Evolutionary conservation across 352 stramenopile species (phyloP).

Genomic region (Globisporangium barbulae): DNA sequence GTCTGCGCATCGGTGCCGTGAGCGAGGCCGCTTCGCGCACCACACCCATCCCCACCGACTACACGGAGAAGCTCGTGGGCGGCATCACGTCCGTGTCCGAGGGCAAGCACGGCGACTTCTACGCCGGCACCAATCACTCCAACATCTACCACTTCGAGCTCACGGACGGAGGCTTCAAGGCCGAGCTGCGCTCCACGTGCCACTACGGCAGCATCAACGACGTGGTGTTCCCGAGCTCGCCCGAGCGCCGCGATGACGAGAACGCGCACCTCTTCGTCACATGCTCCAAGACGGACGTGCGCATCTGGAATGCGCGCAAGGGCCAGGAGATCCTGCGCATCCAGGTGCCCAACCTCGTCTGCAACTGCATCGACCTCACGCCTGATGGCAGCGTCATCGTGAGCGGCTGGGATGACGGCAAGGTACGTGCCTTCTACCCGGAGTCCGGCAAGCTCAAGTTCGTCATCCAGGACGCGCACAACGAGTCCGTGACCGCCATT

Average conservation of each 20-base stretch:
- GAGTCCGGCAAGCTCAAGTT: constrained; percentile 96
- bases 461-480: constrained; percentile 96
- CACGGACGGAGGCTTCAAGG: constrained; percentile 26
- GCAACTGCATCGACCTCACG: constrained; percentile 92
- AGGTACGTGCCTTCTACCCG: constrained; percentile 96
- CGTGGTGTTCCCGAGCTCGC: constrained; percentile 87
- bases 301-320: constrained; percentile 93
- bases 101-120: constrained; percentile 83
- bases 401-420: constrained; percentile 95
- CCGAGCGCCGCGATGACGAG: constrained; percentile 46
- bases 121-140: constrained; percentile 91
- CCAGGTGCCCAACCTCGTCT: constrained; percentile 97
- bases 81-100: constrained; percentile 90
- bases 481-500: constrained; percentile 93
- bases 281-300: constrained; percentile 93
- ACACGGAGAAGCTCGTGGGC: constrained; percentile 85
- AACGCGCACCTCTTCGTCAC: constrained; percentile 95
- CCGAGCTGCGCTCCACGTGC: constrained; percentile 86
- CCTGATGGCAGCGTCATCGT: constrained; percentile 88
- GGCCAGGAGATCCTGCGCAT: constrained; percentile 95
- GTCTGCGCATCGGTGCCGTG: constrained; percentile 73
- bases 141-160: constrained; percentile 93
- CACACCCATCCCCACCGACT: constrained; percentile 59
- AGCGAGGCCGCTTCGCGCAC: constrained; percentile 60
- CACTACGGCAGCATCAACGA: constrained; percentile 93